Conservation (phyloP, 225 moss, liverwort and hornwort genomes). For the Neckera pumila region DNA sequence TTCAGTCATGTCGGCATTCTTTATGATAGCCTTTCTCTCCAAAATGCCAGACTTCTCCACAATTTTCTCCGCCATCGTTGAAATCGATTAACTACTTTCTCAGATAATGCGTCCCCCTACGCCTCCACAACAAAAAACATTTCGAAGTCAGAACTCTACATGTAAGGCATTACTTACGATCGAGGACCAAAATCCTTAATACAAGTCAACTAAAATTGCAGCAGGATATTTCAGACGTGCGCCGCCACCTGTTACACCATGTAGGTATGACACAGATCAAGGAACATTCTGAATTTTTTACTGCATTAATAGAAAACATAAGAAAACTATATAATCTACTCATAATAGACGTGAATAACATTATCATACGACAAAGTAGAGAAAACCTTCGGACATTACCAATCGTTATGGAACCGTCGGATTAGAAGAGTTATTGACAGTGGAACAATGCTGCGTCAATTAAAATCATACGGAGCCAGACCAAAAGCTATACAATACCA, state of each 20-base stretch:
- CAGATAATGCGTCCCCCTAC: conserved; percentile 1
- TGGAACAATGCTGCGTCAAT: not conserved
- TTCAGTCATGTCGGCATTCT: conserved; percentile 98
- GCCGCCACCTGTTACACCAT: not conserved
- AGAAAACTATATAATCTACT: not conserved
- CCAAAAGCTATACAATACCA: not conserved
- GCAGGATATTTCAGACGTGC: not conserved
- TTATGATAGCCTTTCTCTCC: conserved; percentile 96
- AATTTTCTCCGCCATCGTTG: conserved; percentile 68
- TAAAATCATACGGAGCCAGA: not conserved
- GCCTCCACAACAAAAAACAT: not conserved
- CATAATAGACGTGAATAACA: not conserved
- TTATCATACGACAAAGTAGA: not conserved
- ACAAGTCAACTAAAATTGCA: not conserved
- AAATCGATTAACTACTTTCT: not conserved
- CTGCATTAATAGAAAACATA: not conserved
- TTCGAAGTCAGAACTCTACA: conserved; percentile 1
- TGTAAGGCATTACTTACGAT: not conserved
- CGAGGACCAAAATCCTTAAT: not conserved
- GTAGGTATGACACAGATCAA: not conserved
- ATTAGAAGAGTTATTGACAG: not conserved
- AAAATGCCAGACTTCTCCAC: conserved; percentile 82
- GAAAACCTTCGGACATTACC: not conserved
- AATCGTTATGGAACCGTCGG: not conserved
- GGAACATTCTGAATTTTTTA: not conserved